A percentile compares a stretch with the other conserved stretches of the same genome.
phyloP scores from a whole-genome alignment of 148 eudicot species.

The Polygonum aviculare region DNA sequence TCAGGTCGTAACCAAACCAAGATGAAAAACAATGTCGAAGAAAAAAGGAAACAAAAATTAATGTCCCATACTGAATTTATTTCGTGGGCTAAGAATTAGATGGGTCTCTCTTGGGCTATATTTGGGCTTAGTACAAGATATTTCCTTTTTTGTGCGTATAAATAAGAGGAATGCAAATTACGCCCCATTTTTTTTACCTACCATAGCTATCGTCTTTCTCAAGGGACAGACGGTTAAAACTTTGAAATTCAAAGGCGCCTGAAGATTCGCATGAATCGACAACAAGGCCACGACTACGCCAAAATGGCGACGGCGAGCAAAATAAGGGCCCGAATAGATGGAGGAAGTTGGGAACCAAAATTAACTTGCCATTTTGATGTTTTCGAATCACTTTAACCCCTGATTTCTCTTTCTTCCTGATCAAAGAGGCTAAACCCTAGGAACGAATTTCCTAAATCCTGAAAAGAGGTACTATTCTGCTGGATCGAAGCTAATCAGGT shows the following conservation, averaged over 20 bases:
- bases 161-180: neutral
- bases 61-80: neutral
- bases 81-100: neutral
- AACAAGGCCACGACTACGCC: constrained; percentile 4
- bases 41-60: neutral
- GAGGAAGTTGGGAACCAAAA: neutral
- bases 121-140: no score
- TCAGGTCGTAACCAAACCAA: neutral
- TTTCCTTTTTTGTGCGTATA: no score
- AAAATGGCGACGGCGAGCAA: neutral
- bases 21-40: neutral
- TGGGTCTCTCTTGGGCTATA: no score
- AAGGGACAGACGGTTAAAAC: neutral
- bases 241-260: neutral
- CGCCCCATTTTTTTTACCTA: neutral
- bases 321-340: neutral
- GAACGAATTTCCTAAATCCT: neutral
- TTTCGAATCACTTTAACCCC: neutral
- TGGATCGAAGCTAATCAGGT: neutral
- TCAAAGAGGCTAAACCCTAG: neutral
- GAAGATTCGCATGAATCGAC: constrained; percentile 1
- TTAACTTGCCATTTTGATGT: neutral
- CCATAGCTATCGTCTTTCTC: neutral
- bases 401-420: neutral
- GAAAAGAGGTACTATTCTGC: neutral